Evolutionary conservation across 1,139 yeast genomes (phyloP), one percentile per base, ranked within the genome.

Genomic region (Diutina ranongensis): DNA sequence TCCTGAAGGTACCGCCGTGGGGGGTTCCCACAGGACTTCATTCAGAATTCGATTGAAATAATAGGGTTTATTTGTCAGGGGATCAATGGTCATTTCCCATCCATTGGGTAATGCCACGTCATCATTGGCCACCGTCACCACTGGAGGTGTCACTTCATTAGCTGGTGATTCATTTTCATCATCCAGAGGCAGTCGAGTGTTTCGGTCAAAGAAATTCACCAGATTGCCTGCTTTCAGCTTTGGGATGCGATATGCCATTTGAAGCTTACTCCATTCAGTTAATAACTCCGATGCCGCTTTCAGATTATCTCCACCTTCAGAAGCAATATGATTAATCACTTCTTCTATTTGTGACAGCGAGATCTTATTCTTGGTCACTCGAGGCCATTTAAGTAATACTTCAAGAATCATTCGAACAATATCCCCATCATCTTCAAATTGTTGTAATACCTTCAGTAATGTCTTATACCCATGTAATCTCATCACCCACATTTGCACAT

Each of bases 401-500:
- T 68, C 66, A 46, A 88, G 62, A 36, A 84, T 68, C 56, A 69
- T 63, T 7, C 61, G 55, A 7, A 72, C 67, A 45, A 76, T 57
- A 0, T 60, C 64, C 16, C 57, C 58, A 45, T 71, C 74, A 40
- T 62, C 63, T 16, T 49, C 60, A 44, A 48, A 40, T 21, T 50
- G 51, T 52, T 47, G 58, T 52, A 58, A 59, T 10, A 85, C 63
- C 19, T 78, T 74, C 15, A 84, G 76, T 47, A 89, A 69, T 12
- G 94, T 80, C 55, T 83, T 83, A 61, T 88, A 85, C 7, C 98
- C 98, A 59, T 89, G 98, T 57, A 87, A 71, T 50, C 82, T 72
- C 56, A 87, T 78, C 46, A 88, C 77, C 35, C 75, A 72, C 12
- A 72, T 63, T 47, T 82, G 78, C 27, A 83, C 66, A n/a, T 62